Percentiles rank a stretch among this genome's conserved stretches.
Evolutionary conservation across 2,329 filamentous ascomycete genomes (phyloP).

Genomic region (Claviceps arundinis): DNA sequence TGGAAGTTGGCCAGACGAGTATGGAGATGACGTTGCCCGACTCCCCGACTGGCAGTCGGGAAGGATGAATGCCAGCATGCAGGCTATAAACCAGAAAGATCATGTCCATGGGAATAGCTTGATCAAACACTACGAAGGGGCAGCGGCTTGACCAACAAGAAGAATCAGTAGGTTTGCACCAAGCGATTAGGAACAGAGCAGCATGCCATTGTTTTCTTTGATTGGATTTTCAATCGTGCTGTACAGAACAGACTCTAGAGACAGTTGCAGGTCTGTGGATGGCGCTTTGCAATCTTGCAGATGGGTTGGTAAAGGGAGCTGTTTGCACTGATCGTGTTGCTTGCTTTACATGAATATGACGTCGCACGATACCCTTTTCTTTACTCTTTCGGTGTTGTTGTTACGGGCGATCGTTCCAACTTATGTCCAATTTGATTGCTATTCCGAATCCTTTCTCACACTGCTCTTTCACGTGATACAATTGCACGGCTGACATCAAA

Average conservation of each 20-base stretch:
- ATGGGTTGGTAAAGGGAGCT: too few species aligned
- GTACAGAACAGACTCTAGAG: background rate
- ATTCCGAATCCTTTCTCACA: too few species aligned
- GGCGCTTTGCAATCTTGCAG: too few species aligned
- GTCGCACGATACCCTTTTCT: background rate
- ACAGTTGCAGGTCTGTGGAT: background rate
- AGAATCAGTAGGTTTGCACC: background rate
- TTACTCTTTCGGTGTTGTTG: too few species aligned
- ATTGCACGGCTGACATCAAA: too few species aligned
- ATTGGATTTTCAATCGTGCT: background rate
- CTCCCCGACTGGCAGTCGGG: constrained; percentile 65
- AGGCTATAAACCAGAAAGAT: constrained; percentile 14
- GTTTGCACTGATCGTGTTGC: background rate
- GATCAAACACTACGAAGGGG: background rate
- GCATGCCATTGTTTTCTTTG: background rate
- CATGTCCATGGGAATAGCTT: background rate
- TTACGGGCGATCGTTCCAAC: too few species aligned
- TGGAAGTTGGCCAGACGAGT: constrained; percentile 7
- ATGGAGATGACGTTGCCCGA: constrained; percentile 69
- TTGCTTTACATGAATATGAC: background rate
- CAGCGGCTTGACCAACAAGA: background rate
- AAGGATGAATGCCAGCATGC: constrained; percentile 21
- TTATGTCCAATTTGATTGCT: too few species aligned
- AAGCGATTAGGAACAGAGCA: background rate
- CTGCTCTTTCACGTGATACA: too few species aligned